These are phyloP conservation scores for Sclerotinia subarctica DNA, from an alignment of 2,329 filamentous ascomycete species.

Conservation along the genomic window DNA sequence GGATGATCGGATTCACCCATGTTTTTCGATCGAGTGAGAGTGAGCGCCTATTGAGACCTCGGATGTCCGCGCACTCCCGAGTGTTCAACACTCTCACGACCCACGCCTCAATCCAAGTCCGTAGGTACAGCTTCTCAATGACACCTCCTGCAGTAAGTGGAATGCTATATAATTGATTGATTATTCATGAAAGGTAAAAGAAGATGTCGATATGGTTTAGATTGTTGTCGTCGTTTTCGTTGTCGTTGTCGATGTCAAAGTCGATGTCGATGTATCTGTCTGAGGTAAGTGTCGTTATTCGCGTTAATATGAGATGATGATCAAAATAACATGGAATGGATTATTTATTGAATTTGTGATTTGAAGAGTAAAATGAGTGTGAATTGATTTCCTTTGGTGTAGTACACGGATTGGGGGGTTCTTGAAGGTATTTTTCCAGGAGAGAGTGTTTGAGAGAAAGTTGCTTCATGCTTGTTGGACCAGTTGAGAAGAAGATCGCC, in stretches of 20 bases:
- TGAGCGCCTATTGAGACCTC: conserved; percentile 11
- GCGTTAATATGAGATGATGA: not conserved
- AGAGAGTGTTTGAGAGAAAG: conserved; percentile 10
- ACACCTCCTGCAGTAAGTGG: not conserved
- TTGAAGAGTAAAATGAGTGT: not conserved
- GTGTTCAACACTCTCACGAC: conserved; percentile 15
- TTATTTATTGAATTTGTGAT: not conserved
- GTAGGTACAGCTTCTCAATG: not conserved
- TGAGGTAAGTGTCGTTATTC: not conserved
- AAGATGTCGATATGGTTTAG: not conserved
- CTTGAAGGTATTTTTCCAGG: conserved; percentile 13
- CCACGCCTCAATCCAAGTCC: conserved; percentile 9
- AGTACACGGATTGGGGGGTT: not conserved
- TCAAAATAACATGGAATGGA: not conserved
- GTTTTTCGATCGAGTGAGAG: conserved; percentile 12
- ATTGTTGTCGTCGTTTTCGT: not conserved
- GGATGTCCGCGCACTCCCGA: conserved; percentile 21
- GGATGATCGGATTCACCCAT: conserved; percentile 27
- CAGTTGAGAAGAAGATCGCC: conserved; percentile 10
- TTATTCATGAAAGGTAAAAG: not conserved
- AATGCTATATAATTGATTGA: conserved; percentile 6
- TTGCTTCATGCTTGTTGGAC: not conserved
- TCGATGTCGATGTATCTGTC: not conserved
- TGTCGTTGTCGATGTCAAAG: no score
- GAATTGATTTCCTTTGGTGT: not conserved